Base-by-base conservation (phyloP, 2,329 filamentous ascomycete species). In the Setomelanomma holmii region DNA sequence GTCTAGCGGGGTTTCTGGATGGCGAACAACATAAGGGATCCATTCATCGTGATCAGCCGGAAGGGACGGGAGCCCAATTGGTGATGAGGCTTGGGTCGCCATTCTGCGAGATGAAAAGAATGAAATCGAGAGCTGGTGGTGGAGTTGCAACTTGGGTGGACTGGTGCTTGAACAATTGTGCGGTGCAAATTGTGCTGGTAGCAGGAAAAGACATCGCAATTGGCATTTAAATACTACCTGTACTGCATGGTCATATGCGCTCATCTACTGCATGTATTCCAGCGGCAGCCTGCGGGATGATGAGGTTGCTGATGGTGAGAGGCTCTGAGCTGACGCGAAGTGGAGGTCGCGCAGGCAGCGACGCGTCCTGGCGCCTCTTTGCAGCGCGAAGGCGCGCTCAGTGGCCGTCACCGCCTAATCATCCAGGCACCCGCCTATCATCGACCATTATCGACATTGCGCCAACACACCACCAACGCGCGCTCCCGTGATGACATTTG, bases 21-120 rank as follows among this genome's bases (percentile, higher is more conserved):
- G 78, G 49, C 80, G 75, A 11, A 79, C 76, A 51, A 90, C 79
- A 71, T 89, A 83, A 14, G 71, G 54, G 46, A 81, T 69, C 71
- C 80, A 80, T 22, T 76, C 64, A n/a, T 60, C 56, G 53, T 78
- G 76, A 38, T 68, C 64, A 7, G 58, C 71, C n/a, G 76, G 77
- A 5, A 78, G 62, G 10, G 56, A 7, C 3, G 76, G 76, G 14
- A 79, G 66, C n/a, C 50, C 44, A n/a, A 64, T 61, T 4, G 38
- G 8, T 1, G 5, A 17, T 10, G 47, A 33, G 4, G 20, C 16
- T 22, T 47, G 38, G 20, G 43, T 47, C 20, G 52, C 38, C 20
- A 77, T 63, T 0, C 17, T 61, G 58, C 4, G 56, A 34, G 1
- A 74, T 33, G 19, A 61, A 63, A 34, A 11, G 6, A 39, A 20